Conservation (phyloP, 257 asterid genomes). For the Datura wrightii region DNA sequence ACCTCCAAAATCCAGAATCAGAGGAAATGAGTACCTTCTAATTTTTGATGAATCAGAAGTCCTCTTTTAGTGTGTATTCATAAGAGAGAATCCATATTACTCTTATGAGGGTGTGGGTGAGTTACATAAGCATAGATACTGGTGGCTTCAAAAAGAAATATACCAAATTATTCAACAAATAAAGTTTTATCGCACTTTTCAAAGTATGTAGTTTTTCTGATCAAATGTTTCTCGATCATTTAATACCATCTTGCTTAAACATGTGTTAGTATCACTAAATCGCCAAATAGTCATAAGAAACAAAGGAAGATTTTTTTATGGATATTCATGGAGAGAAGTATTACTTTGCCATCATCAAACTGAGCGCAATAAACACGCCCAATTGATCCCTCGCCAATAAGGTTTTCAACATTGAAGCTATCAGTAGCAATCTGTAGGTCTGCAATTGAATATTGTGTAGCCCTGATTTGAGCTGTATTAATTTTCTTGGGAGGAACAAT, state of each 20-base stretch:
- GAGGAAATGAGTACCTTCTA: background rate
- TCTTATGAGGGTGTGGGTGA: background rate
- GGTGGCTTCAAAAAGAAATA: background rate
- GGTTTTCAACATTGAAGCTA: constrained; percentile 81
- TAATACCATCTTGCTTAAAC: background rate
- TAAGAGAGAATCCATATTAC: background rate
- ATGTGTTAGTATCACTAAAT: constrained; percentile 13
- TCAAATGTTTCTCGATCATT: background rate
- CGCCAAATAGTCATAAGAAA: constrained; percentile 5
- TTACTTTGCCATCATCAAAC: constrained; percentile 80
- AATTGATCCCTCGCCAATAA: constrained; percentile 89
- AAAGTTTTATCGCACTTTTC: background rate
- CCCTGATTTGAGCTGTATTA: constrained; percentile 59
- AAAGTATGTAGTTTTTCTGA: background rate
- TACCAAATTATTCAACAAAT: background rate
- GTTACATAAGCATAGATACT: background rate
- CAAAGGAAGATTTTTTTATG: background rate
- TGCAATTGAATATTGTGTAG: constrained; percentile 74
- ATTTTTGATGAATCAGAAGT: background rate
- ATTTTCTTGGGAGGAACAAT: constrained; percentile 70
- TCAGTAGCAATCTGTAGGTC: constrained; percentile 94
- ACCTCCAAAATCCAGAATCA: background rate
- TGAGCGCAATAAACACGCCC: constrained; percentile 90
- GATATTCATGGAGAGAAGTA: background rate
- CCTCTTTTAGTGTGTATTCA: background rate